A percentile compares a stretch with the other conserved stretches of the same genome.
Conservation (phyloP, 2,329 filamentous ascomycete species). For the Coniella vitis region DNA sequence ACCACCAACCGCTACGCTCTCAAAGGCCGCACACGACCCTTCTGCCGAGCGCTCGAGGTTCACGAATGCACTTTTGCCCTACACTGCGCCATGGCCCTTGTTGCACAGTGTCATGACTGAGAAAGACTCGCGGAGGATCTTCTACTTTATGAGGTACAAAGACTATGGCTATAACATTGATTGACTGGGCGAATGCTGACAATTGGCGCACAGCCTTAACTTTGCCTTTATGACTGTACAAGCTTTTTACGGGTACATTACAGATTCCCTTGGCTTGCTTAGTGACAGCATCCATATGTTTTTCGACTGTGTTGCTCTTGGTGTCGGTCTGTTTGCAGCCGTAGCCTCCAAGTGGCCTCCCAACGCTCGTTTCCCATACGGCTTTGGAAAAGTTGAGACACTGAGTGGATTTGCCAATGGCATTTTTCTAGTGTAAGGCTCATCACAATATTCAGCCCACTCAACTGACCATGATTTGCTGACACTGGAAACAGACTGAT, state of each 20-base stretch:
- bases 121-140: constrained; percentile 88
- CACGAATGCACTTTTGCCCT: constrained; percentile 65
- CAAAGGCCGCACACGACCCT: constrained; percentile 25
- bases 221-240: constrained; percentile 93
- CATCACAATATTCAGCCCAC: background rate
- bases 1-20: constrained; percentile 18
- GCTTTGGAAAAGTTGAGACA: constrained; percentile 94
- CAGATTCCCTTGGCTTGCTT: constrained; percentile 87
- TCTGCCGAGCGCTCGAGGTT: constrained; percentile 55
- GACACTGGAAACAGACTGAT: constrained; percentile 56
- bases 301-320: constrained; percentile 89
- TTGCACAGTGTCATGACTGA: constrained; percentile 81
- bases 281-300: constrained; percentile 99
- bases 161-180: constrained; percentile 1
- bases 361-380: constrained; percentile 83
- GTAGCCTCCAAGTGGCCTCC: constrained; percentile 97
- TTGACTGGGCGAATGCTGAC: background rate
- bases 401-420: constrained; percentile 95
- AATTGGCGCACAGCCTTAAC: constrained; percentile 59
- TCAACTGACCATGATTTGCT: no score
- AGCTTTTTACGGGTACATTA: constrained; percentile 87
- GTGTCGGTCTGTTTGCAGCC: constrained; percentile 83
- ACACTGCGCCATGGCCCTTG: constrained; percentile 66
- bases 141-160: constrained; percentile 85
- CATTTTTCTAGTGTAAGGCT: constrained; percentile 75